Evolutionary conservation across 306 rosid species (phyloP), one percentile per base, ranked within the genome.

Genomic region (Corylus americana): DNA sequence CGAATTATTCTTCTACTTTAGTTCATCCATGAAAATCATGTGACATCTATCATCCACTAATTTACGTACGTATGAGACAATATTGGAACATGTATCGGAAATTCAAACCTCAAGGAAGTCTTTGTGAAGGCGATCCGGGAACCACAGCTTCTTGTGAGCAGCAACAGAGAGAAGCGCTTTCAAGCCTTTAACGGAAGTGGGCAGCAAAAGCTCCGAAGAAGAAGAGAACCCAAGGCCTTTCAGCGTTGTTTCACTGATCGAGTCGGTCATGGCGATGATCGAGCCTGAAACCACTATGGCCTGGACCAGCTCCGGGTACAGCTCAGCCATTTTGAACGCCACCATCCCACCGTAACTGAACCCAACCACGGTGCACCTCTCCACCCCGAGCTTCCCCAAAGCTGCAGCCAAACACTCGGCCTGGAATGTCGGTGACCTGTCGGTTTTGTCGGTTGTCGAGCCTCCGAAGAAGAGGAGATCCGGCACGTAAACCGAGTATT

Each of bases 311-410:
- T 94, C 96, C 1, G 86, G 91, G 22, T 75, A 81, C 75, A 77
- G 47, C 85, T 89, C 92, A 0, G 87, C 98, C 92, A 94, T 62
- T 78, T 88, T 91, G 10, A 89, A 94, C 18, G 86, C 96, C 78
- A 94, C 97, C 86, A 87, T 84, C 22, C 96, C 98, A 0, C 98
- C 98, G 22, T 94, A 94, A 22, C 94, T 88, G 14, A 94, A 92
- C 81, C 98, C 98, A 22, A 92, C 97, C 82, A 87, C 42, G 9
- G 51, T 64, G 61, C 93, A 94, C 20, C 81, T 81, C 72, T 94
- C 96, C 81, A 94, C 92, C 59, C 97, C 91, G 0, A 92, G 84
- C 88, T 86, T 88, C 86, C 81, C 75, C 12, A 94, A 66, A 72
- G 85, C 98, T 17, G 3, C 37, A 0, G 75, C 90, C 91, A 94